phyloP scores from a whole-genome alignment of 139 green algal genomes.

The Mesotaenium endlicherianum region DNA sequence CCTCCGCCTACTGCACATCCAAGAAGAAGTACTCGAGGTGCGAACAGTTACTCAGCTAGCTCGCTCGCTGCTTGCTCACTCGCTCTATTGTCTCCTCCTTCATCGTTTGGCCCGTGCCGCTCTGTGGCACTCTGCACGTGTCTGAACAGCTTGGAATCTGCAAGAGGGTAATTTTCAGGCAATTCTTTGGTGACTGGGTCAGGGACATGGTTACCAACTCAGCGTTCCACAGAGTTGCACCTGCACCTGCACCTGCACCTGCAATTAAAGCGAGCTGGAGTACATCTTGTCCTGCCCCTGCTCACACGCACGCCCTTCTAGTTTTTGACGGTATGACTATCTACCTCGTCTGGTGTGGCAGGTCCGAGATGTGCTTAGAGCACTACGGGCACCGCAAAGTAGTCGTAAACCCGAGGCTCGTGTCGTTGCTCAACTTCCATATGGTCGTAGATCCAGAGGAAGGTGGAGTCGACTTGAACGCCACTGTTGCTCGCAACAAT shows the following conservation, averaged over 20 bases:
- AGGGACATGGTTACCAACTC: too few species aligned
- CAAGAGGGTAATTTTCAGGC: neutral
- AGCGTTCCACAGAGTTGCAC: neutral
- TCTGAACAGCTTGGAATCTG: too few species aligned
- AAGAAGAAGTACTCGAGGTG: conserved; percentile 17
- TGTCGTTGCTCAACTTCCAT: conserved; percentile 13
- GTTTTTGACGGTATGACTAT: neutral
- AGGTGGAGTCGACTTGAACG: too few species aligned
- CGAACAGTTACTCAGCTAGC: neutral
- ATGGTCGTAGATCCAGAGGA: too few species aligned
- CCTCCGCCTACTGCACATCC: conserved; percentile 32
- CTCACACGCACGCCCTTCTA: too few species aligned
- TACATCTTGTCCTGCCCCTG: neutral
- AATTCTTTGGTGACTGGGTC: neutral
- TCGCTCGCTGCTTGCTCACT: neutral
- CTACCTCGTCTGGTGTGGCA: neutral
- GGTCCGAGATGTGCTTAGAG: conserved; percentile 24
- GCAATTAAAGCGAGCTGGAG: neutral
- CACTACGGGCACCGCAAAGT: conserved; percentile 34
- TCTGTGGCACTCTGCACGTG: neutral
- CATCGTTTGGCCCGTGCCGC: neutral
- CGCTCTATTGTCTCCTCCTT: neutral
- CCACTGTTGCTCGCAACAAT: too few species aligned
- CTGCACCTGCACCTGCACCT: neutral
- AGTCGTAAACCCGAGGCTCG: conserved; percentile 6